Evolutionary conservation across 2,329 filamentous ascomycete species (phyloP), one percentile per base, ranked within the genome.

Genomic region (Bipolaris cookei): DNA sequence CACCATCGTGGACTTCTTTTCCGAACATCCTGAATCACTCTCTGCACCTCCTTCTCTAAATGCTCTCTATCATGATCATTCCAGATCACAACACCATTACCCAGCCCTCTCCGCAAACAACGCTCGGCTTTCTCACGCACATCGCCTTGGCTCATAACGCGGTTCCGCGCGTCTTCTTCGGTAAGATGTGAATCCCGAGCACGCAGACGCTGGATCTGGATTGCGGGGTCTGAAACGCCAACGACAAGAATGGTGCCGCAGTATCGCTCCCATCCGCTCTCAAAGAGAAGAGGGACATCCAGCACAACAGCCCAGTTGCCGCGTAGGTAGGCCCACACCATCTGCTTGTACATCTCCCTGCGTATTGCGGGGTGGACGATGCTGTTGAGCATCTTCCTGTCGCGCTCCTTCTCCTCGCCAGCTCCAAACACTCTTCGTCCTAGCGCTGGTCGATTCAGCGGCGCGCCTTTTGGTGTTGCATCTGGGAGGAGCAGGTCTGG

Each of bases 361-460:
- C 93, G 84, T 39, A 99, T 93, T 0, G 91, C 92, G 0, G 95
- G 95, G 75, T 99, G 95, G 48, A 98, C 91, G 64, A 99, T 98
- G 46, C 85, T 82, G 74, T 98, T 98, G 13, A 99, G 83, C 28
- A 90, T 87, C 50, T 83, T 86, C 23, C 94, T 83, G 75, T 97
- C 92, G 62, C 81, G 83, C 68, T 84, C 84, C 54, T 84, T 83
- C 65, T 92, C 89, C 25, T 89, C 85, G 45, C 84, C 87, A 64
- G 89, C 83, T 32, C 95, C 95, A 75, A 99, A 99, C 1, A 99
- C 91, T 54, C 92, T 84, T 43, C 88, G 82, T 1, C 95, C 95
- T 1, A 99, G 84, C 0, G 90, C 92, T 0, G 92, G 90, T 1
- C 95, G 84, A 79, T 99, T 96, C 48, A 99, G 81, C 2, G 91